phyloP scores from a whole-genome alignment of 441 rosid genomes.

The Melastoma candidum region DNA sequence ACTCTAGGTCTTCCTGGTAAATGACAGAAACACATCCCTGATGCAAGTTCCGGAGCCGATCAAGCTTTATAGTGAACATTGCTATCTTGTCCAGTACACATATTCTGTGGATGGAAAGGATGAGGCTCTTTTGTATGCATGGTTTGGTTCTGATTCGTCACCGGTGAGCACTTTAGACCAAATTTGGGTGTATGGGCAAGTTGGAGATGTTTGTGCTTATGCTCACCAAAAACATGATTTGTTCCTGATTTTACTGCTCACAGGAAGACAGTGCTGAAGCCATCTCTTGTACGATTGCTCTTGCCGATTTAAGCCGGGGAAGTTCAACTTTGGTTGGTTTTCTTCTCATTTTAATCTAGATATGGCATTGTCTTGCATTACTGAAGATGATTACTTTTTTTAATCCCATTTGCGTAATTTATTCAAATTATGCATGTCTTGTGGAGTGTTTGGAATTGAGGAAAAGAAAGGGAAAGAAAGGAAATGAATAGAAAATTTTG shows the following conservation, averaged over 20 bases:
- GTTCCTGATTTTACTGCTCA: slow-evolving; percentile 10
- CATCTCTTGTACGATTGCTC: slow-evolving; percentile 31
- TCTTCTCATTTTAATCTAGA: slow-evolving; percentile 7
- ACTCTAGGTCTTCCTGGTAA: slow-evolving; percentile 70
- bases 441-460: no score
- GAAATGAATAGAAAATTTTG: no score
- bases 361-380: background rate
- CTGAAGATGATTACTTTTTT: slow-evolving; percentile 5
- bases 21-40: slow-evolving; percentile 42
- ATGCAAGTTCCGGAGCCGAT: slow-evolving; percentile 55
- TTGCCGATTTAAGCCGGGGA: slow-evolving; percentile 36
- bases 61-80: slow-evolving; percentile 79
- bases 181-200: background rate
- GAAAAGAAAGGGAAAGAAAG: no score
- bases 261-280: slow-evolving; percentile 55
- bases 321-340: slow-evolving; percentile 42
- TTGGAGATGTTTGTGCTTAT: background rate
- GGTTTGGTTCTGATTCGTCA: slow-evolving; percentile 65
- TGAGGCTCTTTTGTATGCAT: slow-evolving; percentile 58
- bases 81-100: slow-evolving; percentile 73
- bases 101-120: slow-evolving; percentile 61
- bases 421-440: no score
- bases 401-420: no score
- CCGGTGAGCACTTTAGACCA: slow-evolving; percentile 27
- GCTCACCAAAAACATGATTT: no score